Evolutionary conservation across 2,329 filamentous ascomycete genomes (phyloP), one percentile per base, ranked within the genome.

Genomic region (Dothideomycetes sp.): DNA sequence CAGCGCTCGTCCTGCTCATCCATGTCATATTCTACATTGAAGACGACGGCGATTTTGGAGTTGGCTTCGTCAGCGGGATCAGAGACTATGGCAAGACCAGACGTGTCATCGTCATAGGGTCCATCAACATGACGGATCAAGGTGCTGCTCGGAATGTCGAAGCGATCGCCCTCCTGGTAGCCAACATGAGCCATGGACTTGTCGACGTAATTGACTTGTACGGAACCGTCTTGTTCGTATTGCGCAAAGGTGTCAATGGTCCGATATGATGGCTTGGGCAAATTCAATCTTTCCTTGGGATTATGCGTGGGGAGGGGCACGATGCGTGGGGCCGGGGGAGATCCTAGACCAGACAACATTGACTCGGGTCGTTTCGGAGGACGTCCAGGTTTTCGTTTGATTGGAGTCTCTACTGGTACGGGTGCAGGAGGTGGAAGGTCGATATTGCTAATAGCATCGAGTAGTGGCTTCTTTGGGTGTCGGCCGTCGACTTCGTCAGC

Each of bases 1-100:
- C 91, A 98, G 65, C 88, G 86, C 51, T 94, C 87, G 59, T 98
- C 91, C 57, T 98, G 91, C 63, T 98, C 91, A 56, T 98, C 91
- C 91, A 98, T 98, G 60, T 98, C 91, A 59, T 98, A 98, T 59
- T 98, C 91, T 15, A 98, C 91, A 43, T 85, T 80, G 10, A 86
- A 85, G 27, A 93, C 56, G 15, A 64, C 56, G 3, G 58, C 73
- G 4, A 67, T 64, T 27, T 68, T 63, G 4, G 66, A 64, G 20
- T 65, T 60, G 39, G 73, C 68, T 5, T 64, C 57, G 32, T 84
- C 80, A 4, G 12, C 11, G 15, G 32, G 32, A 34, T 84, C 82
- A 13, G 67, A 67, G 47, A 73, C 75, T 13, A 71, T 55, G 15
- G 67, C 63, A 17, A 69, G 64, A 35, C 51, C 51, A 37, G 64